Evolutionary conservation across 345 rosid species (phyloP).

Genomic region (Eucalyptus marginata): DNA sequence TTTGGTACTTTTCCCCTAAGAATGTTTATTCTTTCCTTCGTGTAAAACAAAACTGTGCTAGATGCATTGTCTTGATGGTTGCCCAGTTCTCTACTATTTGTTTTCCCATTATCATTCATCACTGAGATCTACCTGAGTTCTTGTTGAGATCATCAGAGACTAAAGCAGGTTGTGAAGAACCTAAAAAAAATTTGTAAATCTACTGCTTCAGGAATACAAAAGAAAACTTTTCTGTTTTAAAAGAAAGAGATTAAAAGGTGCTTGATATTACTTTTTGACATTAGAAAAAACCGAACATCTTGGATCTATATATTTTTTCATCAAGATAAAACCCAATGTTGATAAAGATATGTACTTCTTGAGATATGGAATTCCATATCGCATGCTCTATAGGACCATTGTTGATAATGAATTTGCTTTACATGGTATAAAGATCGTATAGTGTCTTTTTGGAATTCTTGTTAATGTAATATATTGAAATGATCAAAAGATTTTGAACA

Average conservation of each 20-base stretch:
- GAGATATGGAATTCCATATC: neutral
- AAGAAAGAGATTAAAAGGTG: neutral
- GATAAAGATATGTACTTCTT: neutral
- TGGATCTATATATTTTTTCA: neutral
- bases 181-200: too few relatives aligned
- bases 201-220: neutral
- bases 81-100: neutral
- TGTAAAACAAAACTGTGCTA: neutral
- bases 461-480: neutral
- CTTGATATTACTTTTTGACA: neutral
- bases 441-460: fast-evolving
- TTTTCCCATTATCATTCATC: neutral
- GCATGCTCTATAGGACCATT: neutral
- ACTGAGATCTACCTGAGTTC: fast-evolving
- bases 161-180: neutral
- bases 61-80: neutral
- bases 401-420: neutral
- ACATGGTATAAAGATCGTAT: fast-evolving
- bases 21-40: neutral
- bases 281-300: neutral
- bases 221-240: neutral
- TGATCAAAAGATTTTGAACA: too few relatives aligned
- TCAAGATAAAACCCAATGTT: neutral
- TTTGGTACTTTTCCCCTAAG: too few relatives aligned
- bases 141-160: neutral